Conservation (phyloP, 495 filamentous ascomycete genomes). For the Penicillium chermesinum region DNA sequence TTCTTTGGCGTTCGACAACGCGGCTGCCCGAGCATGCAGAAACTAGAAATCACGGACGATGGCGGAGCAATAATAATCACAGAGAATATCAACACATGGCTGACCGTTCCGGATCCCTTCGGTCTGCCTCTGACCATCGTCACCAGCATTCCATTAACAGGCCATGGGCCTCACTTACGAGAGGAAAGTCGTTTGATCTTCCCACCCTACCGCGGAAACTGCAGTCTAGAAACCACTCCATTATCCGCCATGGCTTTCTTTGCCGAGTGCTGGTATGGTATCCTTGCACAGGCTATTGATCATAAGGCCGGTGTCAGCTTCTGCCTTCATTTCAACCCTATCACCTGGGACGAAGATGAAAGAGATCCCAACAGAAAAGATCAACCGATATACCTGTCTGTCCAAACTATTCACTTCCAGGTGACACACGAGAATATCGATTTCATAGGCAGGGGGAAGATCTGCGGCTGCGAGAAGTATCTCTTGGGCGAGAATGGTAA, state of each 20-base stretch:
- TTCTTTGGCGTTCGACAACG: conserved; percentile 56
- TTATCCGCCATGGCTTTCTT: conserved; percentile 14
- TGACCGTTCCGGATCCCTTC: conserved; percentile 26
- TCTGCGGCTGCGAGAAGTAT: conserved; percentile 60
- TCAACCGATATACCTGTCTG: conserved; percentile 23
- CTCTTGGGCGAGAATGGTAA: conserved; percentile 53
- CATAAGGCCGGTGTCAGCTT: conserved; percentile 49
- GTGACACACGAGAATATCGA: conserved; percentile 44
- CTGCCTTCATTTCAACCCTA: conserved; percentile 42
- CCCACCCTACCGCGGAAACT: conserved; percentile 35
- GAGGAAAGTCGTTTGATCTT: conserved; percentile 40
- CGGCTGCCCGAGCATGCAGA: conserved; percentile 47
- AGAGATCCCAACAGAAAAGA: conserved; percentile 15
- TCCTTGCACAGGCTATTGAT: conserved; percentile 52
- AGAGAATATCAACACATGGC: conserved; percentile 44
- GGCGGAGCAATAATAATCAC: conserved; percentile 41
- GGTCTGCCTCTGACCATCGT: conserved; percentile 32
- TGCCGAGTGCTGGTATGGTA: conserved; percentile 32
- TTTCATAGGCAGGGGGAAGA: conserved; percentile 49
- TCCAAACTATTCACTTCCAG: conserved; percentile 33
- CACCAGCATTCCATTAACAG: conserved; percentile 52
- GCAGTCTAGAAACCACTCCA: conserved; percentile 24
- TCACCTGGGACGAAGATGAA: conserved; percentile 9
- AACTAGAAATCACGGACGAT: conserved; percentile 48
- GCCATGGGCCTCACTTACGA: conserved; percentile 50